Evolutionary conservation across 106 monocot genomes (phyloP).

Genomic region (Dendrobium nobile): DNA sequence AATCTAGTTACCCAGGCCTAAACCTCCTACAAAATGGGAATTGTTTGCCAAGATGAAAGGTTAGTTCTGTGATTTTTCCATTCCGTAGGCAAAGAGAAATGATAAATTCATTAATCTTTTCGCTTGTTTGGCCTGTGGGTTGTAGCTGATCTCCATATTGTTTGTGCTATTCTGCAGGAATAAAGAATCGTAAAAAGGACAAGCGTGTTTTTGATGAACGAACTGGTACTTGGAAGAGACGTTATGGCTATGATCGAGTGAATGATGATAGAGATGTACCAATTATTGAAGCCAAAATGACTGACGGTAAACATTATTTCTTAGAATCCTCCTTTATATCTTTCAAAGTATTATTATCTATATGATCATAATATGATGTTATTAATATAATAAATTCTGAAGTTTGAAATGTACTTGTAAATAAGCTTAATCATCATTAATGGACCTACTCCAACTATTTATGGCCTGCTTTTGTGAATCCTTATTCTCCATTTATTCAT

Average conservation of each 20-base stretch:
- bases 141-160: neutral
- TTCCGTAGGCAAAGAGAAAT: neutral
- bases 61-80: constrained; percentile 13
- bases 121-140: neutral
- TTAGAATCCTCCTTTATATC: neutral
- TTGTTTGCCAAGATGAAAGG: constrained; percentile 87
- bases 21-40: constrained; percentile 97
- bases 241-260: constrained; percentile 91
- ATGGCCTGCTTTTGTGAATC: neutral
- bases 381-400: neutral
- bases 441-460: neutral
- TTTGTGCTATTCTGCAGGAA: constrained; percentile 39
- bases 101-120: neutral
- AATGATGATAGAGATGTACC: constrained; percentile 88
- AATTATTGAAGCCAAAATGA: constrained; percentile 74
- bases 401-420: neutral
- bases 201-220: constrained; percentile 83
- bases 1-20: constrained; percentile 82
- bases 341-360: neutral
- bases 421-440: neutral
- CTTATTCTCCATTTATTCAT: neutral
- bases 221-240: constrained; percentile 77
- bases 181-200: constrained; percentile 75
- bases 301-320: constrained; percentile 59
- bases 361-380: neutral